Evolutionary conservation across 2,329 filamentous ascomycete species (phyloP), one percentile per base, ranked within the genome.

Genomic region (Epichloe glyceriae): DNA sequence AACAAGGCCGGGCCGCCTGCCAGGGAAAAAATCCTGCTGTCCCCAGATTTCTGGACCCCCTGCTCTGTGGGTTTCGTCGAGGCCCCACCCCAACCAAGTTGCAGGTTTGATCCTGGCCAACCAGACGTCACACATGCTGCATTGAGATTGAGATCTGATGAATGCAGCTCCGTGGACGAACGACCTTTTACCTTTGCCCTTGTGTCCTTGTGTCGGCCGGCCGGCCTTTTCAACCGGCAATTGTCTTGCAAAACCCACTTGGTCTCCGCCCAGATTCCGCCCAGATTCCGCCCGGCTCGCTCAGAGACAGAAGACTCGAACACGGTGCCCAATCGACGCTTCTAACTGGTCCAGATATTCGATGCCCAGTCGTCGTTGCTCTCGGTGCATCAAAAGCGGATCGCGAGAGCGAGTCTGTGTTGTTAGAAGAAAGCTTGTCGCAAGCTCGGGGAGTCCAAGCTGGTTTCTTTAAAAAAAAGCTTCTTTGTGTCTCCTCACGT

Each of bases 301-400:
- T 56, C 43, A 50, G 49, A 45, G 55, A 50, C 53, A 49, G 22
- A 22, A 50, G 47, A 42, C 39, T 55, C 46, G 50, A 49, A 52
- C 56, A 58, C 57, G 51, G 53, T 54, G 53, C 49, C 26, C 20
- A 49, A 47, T 35, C 33, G 42, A 4, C 46, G 42, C 48, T 17
- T 55, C 48, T 59, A 42, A 59, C 52, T 59, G 57, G 57, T 45
- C 50, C 19, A 50, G 17, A 22, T 42, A 41, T 22, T 15, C 4
- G 12, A 41, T 35, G 15, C 20, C 38, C 7, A 26, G 30, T 43
- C 33, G 22, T 49, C 26, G 17, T 19, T 41, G 33, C n/a, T 47
- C 47, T 55, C 54, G 46, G 47, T 51, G 26, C 49, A 51, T 54
- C 50, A 42, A 53, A 55, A 50, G 50, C 56, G 54, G 53, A 51